Evolutionary conservation across 805 yeast species (phyloP), one percentile per base, ranked within the genome.

Genomic region (Ogataea methanolica): DNA sequence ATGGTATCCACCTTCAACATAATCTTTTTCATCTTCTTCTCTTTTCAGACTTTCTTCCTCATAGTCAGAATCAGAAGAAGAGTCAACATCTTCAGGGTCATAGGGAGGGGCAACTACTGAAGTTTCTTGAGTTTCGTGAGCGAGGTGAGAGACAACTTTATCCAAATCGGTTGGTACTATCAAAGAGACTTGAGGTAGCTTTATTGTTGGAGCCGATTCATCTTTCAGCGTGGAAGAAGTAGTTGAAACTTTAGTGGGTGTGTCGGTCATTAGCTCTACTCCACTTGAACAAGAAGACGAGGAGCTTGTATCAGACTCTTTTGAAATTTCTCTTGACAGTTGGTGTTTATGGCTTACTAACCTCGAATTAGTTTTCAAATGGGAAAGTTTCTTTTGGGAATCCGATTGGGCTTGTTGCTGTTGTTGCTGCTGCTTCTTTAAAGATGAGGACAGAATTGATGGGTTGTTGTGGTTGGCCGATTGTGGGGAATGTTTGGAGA

Each of bases 1-100:
- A 58, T 82, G 86, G 62, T 82, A 82, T 1, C 88, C 88, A 14
- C 86, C 87, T 6, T 64, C 65, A 45, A 73, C 67, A 60, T 82
- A 82, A 54, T 80, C 85, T 23, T 63, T 62, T 35, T 66, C 69
- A 48, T 68, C 73, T 58, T 82, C 86, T 57, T 82, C 86, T 26
- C 59, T 46, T 45, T 61, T 62, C 11, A 69, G 52, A 35, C 60
- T 51, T 33, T 60, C 60, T 12, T 52, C 60, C 37, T 59, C 62
- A 23, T 46, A 47, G 22, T 56, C 61, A 5, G 58, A 51, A n/a
- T 60, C 64, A 4, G 51, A 45, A 21, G 57, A 45, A 21, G 57
- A 57, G 19, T 53, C 52, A 21, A 58, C 59, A 7, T 62, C 65
- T 31, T 59, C 66, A 2, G 62, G 57, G 39, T 53, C 47, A 37